Base-by-base conservation (phyloP, 192 early-diverging fungal species). In the Phlyctochytrium bullatum region DNA sequence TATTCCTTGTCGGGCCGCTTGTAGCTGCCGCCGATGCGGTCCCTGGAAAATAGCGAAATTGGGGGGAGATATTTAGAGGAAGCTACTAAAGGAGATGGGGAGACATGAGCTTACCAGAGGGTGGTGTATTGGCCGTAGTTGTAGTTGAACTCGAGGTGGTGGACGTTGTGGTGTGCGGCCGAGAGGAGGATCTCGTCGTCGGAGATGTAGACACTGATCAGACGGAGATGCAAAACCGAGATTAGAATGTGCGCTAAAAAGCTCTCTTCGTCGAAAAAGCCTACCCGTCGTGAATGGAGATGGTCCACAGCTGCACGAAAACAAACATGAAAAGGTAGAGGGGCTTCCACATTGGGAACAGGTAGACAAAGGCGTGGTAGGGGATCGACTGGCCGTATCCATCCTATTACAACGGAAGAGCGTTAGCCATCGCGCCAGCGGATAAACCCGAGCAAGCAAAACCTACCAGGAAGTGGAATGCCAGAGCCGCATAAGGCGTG, bases 61-160 rank as follows among this genome's bases (percentile, higher is more conserved):
- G 28, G 17, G 36, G 1, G 27, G 30, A n/a, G 59, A 34, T 6
- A 33, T 56, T 52, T 20, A 12, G 3, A 3, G 3, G 12, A 59
- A 4, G 23, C 58, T 23, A 63, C 20, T 28, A 59, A 59, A 28
- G 1, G 24, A 20, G 28, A 27, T 24, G 0, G 23, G 1, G 27
- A 16, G 36, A 17, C 52, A 52, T 88, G 0, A 32, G 87, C 85
- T 67, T 92, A 94, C 90, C 94, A 98, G n/a, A 98, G 66, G 14
- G 96, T 98, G 24, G 92, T 93, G 76, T 96, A 98, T 80, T 99
- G 97, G 1, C 97, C 97, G 72, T 94, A 99, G 82, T 99, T 99
- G 86, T 97, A 99, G 84, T 97, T 96, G 77, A 99, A 99, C 79
- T 99, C 95, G 52, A 95, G 71, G 69, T 99, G 97, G 70, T 99